Base-by-base conservation (phyloP, 2,329 filamentous ascomycete species). In the Colletotrichum musae region DNA sequence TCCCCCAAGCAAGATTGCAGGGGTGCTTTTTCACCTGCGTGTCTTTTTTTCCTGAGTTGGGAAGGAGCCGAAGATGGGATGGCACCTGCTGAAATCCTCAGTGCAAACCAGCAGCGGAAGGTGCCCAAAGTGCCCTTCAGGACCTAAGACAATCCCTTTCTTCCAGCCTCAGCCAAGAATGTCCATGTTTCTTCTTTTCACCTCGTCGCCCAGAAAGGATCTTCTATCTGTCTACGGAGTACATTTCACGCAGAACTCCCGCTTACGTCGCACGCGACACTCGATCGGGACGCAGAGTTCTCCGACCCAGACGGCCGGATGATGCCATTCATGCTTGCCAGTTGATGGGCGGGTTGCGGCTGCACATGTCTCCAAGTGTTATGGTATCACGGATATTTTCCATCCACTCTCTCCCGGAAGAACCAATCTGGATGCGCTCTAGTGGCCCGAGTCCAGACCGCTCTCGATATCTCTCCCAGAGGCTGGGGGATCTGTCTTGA, bases 131-230 rank as follows among this genome's bases (percentile, higher is more conserved):
- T 43, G 41, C 13, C 6, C 28, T 32, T 32, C 12, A 13, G 3
- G 41, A 43, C 13, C 41, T 15, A 43, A 15, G 57, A 56, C 67
- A 70, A 67, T 67, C 62, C 62, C 62, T 70, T 67, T 70, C 62
- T 70, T 70, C 32, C 32, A 36, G 56, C 62, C 67, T 57, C 43
- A 13, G 24, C 21, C 43, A 48, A 63, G 63, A 70, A 70, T 58
- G 32, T 6, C 28, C 7, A 50, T 57, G 67, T 67, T 62, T 66
- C 51, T 53, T 2, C 18, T 47, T 26, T 15, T 45, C 60, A 52
- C 32, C 32, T 58, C 59, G 59, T n/a, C 41, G 48, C 21, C n/a
- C 56, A 48, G 32, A 36, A 59, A 45, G 32, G 28, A 4, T 65
- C 45, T 60, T 66, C 56, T 65, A 51, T 54, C 61, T 60, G 61